Conservation (phyloP, 805 yeast genomes). For the Zygosaccharomyces rouxii region DNA sequence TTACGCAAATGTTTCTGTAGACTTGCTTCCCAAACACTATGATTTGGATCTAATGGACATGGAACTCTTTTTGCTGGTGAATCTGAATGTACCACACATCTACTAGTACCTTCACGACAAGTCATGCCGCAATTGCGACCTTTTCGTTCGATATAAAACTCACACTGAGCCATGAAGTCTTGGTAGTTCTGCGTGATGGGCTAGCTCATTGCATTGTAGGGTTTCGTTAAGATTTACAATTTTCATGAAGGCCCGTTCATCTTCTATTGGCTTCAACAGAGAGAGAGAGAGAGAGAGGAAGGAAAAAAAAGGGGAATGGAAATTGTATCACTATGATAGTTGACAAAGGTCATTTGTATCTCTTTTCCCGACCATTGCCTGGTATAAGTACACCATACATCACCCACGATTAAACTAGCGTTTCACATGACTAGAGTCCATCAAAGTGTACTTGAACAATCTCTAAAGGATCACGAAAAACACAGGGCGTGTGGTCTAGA, state of each 20-base stretch:
- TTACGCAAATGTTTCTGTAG: constrained; percentile 53
- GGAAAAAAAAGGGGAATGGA: background rate
- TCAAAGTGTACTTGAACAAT: too few species aligned
- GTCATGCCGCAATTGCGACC: constrained; percentile 34
- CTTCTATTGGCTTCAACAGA: background rate
- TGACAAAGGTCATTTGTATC: too few species aligned
- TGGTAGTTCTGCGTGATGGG: background rate
- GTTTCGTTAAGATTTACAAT: background rate
- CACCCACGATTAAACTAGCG: too few species aligned
- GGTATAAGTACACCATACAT: too few species aligned
- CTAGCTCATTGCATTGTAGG: background rate
- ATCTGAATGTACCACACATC: constrained; percentile 71
- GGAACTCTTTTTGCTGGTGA: constrained; percentile 43
- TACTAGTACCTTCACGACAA: constrained; percentile 13
- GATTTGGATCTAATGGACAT: constrained; percentile 75
- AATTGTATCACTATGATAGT: too few species aligned
- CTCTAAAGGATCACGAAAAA: background rate
- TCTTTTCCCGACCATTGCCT: too few species aligned
- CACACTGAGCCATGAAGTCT: constrained; percentile 17
- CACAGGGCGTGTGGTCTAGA: constrained; percentile 6
- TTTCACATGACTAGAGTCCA: too few species aligned
- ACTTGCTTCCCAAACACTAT: constrained; percentile 62
- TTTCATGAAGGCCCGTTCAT: background rate
- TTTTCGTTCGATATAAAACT: constrained; percentile 25
- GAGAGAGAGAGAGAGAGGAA: background rate